These are phyloP conservation scores for Cryptococcus wingfieldii DNA, from an alignment of 1,284 basidiomycete species.

Conservation along the genomic window DNA sequence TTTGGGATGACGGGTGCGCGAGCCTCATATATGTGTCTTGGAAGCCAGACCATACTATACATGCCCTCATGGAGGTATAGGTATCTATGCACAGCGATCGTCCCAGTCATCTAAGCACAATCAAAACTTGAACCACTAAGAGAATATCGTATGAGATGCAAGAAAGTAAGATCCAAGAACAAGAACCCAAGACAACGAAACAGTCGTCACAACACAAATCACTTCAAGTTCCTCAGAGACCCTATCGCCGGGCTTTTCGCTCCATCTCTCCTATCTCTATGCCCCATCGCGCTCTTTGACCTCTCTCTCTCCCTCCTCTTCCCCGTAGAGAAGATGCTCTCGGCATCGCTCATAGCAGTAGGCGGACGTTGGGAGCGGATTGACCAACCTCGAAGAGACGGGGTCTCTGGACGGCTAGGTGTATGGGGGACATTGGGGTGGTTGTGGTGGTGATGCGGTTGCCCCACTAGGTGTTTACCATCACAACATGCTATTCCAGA, in stretches of 20 bases:
- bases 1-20: no score
- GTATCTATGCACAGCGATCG: background rate
- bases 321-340: constrained; percentile 13
- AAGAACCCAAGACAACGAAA: background rate
- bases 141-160: background rate
- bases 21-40: no score
- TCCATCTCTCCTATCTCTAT: constrained; percentile 10
- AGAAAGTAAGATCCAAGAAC: background rate
- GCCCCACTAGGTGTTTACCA: constrained; percentile 69
- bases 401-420: constrained; percentile 28
- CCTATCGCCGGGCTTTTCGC: background rate
- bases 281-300: constrained; percentile 15
- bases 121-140: background rate
- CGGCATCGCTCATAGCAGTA: constrained; percentile 13
- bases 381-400: constrained; percentile 32
- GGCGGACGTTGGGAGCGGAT: constrained; percentile 21
- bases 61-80: background rate
- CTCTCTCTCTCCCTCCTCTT: constrained; percentile 13
- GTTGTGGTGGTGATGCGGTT: constrained; percentile 58
- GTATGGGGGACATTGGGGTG: constrained; percentile 41
- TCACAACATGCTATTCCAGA: constrained; percentile 70
- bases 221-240: background rate
- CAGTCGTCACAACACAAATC: background rate
- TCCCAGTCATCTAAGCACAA: background rate
- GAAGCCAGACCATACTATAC: background rate